Evolutionary conservation across 2,329 filamentous ascomycete genomes (phyloP).

Genomic region (Colletotrichum nymphaeae): DNA sequence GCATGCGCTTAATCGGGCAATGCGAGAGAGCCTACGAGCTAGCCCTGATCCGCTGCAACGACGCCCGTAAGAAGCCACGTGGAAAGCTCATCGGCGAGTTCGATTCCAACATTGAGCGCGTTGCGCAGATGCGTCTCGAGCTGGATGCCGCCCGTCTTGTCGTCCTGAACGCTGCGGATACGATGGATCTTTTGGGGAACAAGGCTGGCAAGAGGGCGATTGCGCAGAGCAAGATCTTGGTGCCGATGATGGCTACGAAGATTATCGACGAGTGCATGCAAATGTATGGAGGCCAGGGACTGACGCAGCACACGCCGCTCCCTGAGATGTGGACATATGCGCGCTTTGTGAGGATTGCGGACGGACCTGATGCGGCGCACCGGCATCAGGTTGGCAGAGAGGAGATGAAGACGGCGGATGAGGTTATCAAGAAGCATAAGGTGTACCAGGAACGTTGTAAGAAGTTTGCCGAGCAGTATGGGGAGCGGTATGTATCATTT

Average conservation of each 20-base stretch:
- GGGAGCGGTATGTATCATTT: conserved; percentile 48
- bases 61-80: neutral
- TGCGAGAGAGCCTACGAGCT: neutral
- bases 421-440: conserved; percentile 69
- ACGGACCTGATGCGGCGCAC: conserved; percentile 97
- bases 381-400: conserved; percentile 82
- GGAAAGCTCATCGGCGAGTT: neutral
- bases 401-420: conserved; percentile 77
- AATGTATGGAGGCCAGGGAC: conserved; percentile 89
- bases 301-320: conserved; percentile 95
- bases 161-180: neutral
- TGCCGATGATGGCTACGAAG: conserved; percentile 83
- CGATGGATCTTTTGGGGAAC: conserved; percentile 53
- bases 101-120: neutral
- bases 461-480: conserved; percentile 72
- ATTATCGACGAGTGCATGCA: conserved; percentile 96
- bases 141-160: neutral
- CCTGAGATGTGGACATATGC: conserved; percentile 87
- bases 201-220: conserved; percentile 94
- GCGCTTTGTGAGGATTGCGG: conserved; percentile 85
- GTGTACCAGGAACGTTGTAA: conserved; percentile 73
- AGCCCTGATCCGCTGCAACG: neutral
- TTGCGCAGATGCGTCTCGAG: neutral
- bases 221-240: conserved; percentile 94
- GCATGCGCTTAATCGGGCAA: neutral